phyloP scores from a whole-genome alignment of 352 stramenopile genomes.

The Phytophthora lateralis region DNA sequence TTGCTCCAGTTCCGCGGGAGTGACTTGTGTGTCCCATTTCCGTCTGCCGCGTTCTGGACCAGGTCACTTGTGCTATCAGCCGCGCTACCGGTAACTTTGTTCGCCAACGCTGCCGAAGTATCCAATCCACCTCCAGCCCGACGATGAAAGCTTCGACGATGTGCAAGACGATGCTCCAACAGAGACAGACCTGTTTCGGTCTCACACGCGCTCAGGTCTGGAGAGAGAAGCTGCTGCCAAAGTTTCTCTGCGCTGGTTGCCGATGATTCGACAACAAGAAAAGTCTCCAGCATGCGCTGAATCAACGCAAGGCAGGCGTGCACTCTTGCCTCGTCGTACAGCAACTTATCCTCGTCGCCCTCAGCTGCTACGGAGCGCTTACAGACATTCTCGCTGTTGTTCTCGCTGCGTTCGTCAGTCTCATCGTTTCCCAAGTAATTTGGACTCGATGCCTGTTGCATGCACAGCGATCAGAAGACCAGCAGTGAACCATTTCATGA shows the following conservation, averaged over 20 bases:
- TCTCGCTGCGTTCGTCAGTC: not conserved
- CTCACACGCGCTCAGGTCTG: constrained; percentile 47
- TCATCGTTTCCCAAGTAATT: not conserved
- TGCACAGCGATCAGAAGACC: not conserved
- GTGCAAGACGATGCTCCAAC: constrained; percentile 56
- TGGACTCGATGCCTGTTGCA: not conserved
- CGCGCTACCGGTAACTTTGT: constrained; percentile 18
- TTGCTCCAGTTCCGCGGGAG: constrained; percentile 77
- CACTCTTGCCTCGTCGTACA: constrained; percentile 59
- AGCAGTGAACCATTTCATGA: not conserved
- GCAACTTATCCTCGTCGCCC: not conserved
- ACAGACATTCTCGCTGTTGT: constrained; percentile 1
- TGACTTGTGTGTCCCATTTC: constrained; percentile 26
- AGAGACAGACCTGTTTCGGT: constrained; percentile 50
- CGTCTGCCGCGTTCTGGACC: constrained; percentile 10
- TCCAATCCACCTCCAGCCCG: constrained; percentile 27
- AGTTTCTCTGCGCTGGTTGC: constrained; percentile 2
- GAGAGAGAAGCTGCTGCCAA: constrained; percentile 59
- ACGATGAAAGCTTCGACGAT: constrained; percentile 54
- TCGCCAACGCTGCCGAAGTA: not conserved
- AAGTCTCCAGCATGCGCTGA: constrained; percentile 62
- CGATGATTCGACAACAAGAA: constrained; percentile 42
- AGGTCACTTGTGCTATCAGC: constrained; percentile 23
- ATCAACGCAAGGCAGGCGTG: constrained; percentile 62
- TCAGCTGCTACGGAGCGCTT: not conserved